phyloP scores from a whole-genome alignment of 306 rosid species.

The Vigna reflexopilosa region DNA sequence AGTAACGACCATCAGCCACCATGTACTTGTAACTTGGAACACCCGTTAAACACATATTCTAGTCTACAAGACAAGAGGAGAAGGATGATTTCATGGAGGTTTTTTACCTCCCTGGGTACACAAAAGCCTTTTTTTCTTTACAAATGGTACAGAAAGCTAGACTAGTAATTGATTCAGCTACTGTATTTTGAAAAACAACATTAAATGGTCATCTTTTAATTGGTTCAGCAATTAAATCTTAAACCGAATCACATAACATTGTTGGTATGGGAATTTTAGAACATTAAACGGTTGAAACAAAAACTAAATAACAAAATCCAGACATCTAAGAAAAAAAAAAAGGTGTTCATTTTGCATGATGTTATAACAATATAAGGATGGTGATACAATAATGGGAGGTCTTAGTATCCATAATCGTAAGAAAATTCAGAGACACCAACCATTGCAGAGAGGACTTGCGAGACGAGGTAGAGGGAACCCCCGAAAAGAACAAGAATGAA shows the following conservation, averaged over 20 bases:
- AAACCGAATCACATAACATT: neutral
- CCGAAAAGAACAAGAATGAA: slow-evolving; percentile 69
- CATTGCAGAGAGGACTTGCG: slow-evolving; percentile 91
- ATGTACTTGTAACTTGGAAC: neutral
- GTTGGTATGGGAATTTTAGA: neutral
- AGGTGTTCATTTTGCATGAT: no score
- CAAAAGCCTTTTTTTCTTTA: neutral
- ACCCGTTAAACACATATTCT: neutral
- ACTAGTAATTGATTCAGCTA: neutral
- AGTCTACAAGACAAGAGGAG: no score
- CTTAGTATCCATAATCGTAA: slow-evolving; percentile 67
- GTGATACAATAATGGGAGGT: no score
- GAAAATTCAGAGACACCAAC: slow-evolving; percentile 81
- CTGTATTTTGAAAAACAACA: neutral
- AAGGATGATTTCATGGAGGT: no score
- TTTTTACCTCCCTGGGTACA: neutral
- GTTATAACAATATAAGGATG: no score
- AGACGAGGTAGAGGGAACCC: slow-evolving; percentile 65
- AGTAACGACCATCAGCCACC: neutral
- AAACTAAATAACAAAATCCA: neutral
- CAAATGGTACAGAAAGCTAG: slow-evolving; percentile 1
- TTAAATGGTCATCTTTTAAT: neutral
- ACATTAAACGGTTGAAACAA: neutral
- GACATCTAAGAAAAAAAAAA: neutral
- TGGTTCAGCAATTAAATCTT: neutral